These are phyloP conservation scores for Coemansia sp. DNA, from an alignment of 192 early-diverging fungal genomes.

Conservation along the genomic window DNA sequence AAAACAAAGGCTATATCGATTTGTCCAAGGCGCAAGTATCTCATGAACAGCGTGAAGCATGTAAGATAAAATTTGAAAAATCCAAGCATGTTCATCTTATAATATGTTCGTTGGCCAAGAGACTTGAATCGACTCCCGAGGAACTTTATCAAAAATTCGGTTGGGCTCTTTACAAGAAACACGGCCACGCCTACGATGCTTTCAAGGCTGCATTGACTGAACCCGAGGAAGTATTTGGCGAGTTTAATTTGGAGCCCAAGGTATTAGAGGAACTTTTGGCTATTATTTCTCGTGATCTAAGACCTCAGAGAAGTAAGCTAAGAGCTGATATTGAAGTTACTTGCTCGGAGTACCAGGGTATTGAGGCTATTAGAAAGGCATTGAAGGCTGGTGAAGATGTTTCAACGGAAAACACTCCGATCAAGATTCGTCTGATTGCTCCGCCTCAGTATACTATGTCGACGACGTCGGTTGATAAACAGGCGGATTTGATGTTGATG, in stretches of 20 bases:
- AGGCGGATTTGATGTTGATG: conserved; percentile 79
- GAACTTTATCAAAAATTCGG: conserved; percentile 80
- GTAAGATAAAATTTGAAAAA: conserved; percentile 92
- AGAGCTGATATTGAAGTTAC: conserved; percentile 93
- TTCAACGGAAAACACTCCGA: conserved; percentile 72
- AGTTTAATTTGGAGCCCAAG: conserved; percentile 63
- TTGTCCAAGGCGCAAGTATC: conserved; percentile 92
- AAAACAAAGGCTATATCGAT: conserved; percentile 99
- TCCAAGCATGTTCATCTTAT: conserved; percentile 71
- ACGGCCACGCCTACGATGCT: conserved; percentile 95
- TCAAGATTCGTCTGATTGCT: conserved; percentile 88
- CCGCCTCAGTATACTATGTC: conserved; percentile 94
- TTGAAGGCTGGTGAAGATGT: conserved; percentile 82
- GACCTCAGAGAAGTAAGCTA: conserved; percentile 94
- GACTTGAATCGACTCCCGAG: conserved; percentile 76
- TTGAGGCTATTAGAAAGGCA: conserved; percentile 92
- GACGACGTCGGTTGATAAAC: conserved; percentile 82
- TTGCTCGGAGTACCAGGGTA: conserved; percentile 92
- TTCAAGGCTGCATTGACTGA: conserved; percentile 92
- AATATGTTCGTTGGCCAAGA: conserved; percentile 72
- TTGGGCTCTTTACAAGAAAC: conserved; percentile 95
- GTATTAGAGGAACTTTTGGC: conserved; percentile 73
- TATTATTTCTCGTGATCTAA: conserved; percentile 88
- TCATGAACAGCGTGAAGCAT: conserved; percentile 83
- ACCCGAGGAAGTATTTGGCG: conserved; percentile 83